Evolutionary conservation across 1,284 basidiomycete species (phyloP), one percentile per base, ranked within the genome.

Genomic region (Neotropicomus parvogracilis): DNA sequence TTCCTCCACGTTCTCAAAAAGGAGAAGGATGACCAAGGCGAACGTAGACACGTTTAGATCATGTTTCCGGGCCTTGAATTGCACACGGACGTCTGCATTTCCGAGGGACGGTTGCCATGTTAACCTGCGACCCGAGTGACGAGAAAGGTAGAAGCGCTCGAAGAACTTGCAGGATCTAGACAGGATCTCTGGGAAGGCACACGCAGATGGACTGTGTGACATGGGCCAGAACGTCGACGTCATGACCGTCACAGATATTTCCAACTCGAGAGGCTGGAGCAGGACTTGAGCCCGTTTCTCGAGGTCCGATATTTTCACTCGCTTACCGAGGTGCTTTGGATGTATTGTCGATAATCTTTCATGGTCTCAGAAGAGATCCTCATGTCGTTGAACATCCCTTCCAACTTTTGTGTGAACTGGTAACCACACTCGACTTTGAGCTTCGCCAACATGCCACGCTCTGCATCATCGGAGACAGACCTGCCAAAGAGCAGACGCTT

Each of bases 301-400:
- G n/a, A 32, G 34, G n/a, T 32, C 26, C 8, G 6, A 21, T 24
- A 45, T 35, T 14, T 29, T 12, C 39, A 42, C 24, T 44, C 31
- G 20, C 77, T 48, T 58, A 87, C 86, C 41, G 72, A 72, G 13
- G 73, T 75, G 50, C 77, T 79, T 34, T 72, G 69, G 21, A 87
- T 62, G 59, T 86, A 74, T 19, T 73, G 73, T 45, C 78, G 78
- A 68, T 93, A 99, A 5, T 79, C 80, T 44, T 79, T 75, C 75
- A 88, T 91, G 8, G 83, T 85, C 48, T 99, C 97, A 21, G 76
- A 72, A 16, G 91, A 95, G 32, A 97, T 70, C 60, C 86, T 91
- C 84, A 99, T 95, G 65, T 99, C 97, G 59, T 95, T 83, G 77
- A 99, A 95, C 97, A 99, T 99, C 46, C 97, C 95, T 68, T 99